Conservation (phyloP, 306 rosid genomes). For the Clitoria ternatea region DNA sequence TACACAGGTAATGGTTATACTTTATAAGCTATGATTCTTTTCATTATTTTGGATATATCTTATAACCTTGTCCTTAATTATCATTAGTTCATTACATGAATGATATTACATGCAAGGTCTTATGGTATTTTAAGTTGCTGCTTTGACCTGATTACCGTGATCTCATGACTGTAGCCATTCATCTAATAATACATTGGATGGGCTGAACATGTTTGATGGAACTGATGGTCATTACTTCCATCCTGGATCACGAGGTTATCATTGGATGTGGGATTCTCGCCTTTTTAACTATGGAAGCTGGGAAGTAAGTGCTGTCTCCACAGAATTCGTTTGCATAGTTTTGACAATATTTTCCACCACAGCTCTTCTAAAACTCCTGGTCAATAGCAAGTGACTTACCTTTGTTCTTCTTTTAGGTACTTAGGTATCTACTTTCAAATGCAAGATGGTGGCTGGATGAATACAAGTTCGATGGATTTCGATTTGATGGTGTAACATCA, state of each 20-base stretch:
- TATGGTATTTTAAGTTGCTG: constrained; percentile 11
- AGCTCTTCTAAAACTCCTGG: constrained; percentile 14
- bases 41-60: constrained; percentile 4
- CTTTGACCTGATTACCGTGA: constrained; percentile 30
- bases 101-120: constrained; percentile 10
- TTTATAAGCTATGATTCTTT: not conserved
- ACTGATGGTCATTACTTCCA: constrained; percentile 93
- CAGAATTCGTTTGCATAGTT: not conserved
- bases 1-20: constrained; percentile 69
- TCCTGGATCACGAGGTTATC: constrained; percentile 95
- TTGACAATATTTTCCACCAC: not conserved
- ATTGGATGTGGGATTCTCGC: constrained; percentile 99
- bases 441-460: constrained; percentile 99
- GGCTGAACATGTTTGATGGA: constrained; percentile 98
- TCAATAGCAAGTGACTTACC: constrained; percentile 2
- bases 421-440: constrained; percentile 88
- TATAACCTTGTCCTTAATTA: not conserved
- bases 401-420: constrained; percentile 54
- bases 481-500: constrained; percentile 98
- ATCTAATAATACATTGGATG: constrained; percentile 90
- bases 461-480: constrained; percentile 93
- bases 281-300: constrained; percentile 99
- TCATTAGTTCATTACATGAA: constrained; percentile 15
- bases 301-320: constrained; percentile 67
- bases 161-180: constrained; percentile 61